Evolutionary conservation across 768 basidiomycete genomes (phyloP), one percentile per base, ranked within the genome.

Genomic region (Kwoniella botswanensis): DNA sequence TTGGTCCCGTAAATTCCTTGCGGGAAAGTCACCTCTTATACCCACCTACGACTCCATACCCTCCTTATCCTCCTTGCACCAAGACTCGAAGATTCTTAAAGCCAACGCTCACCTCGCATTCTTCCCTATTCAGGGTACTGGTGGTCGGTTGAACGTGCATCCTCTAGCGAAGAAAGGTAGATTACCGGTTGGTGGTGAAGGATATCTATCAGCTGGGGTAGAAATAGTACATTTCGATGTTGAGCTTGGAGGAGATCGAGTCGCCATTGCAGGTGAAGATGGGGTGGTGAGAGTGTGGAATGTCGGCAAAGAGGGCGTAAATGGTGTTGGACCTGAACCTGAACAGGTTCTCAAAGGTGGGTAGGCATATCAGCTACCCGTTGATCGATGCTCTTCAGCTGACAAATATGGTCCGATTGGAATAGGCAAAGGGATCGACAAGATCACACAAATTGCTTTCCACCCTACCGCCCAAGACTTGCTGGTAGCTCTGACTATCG

Each of bases 1-100:
- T 35, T 85, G 82, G 79, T 84, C 83, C 10, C 82, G 85, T 44
- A 82, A 82, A 63, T 84, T 84, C 75, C 74, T 85, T 35, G 73
- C 77, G 1, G 84, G 81, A n/a, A 83, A 82, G 71, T 79, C 84
- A 2, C 80, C 82, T 2, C 76, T 85, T 54, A 84, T 83, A 53
- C 83, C 84, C 3, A 77, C 83, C 5, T 84, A 84, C 63, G 82
- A 81, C 64, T 76, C 82, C 57, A 65, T 85, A 5, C 76, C 82
- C 10, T 73, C 79, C n/a, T 63, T 85, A 12, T 72, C 78, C 2
- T 71, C 79, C 15, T 73, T 79, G 42, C 75, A 81, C 22, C 77
- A 80, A 42, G 82, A 84, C 24, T 81, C 82, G 9, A 74, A 72
- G 52, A 72, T 85, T 21, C 78, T 85, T 56, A 82, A 82, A 63